These are phyloP conservation scores for Saccharomyces mikatae DNA, from an alignment of 805 yeast genomes.

Conservation along the genomic window DNA sequence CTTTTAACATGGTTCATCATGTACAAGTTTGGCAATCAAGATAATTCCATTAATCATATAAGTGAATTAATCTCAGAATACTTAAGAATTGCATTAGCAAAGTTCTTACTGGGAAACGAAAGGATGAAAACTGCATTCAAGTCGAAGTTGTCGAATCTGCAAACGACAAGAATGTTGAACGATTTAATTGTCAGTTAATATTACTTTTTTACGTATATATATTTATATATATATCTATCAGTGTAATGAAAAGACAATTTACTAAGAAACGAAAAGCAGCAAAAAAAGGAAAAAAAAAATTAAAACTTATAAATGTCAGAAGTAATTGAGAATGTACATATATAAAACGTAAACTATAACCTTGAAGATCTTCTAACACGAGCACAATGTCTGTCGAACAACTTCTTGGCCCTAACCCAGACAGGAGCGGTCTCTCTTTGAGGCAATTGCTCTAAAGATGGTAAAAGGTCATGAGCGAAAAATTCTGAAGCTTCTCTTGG, in stretches of 20 bases:
- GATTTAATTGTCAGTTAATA: conserved; percentile 6
- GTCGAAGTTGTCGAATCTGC: conserved; percentile 25
- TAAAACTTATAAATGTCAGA: neutral
- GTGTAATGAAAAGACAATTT: neutral
- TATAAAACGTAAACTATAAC: conserved; percentile 20
- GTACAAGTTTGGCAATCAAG: conserved; percentile 32
- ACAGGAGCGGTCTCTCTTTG: conserved; percentile 77
- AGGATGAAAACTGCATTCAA: conserved; percentile 39
- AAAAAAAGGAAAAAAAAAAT: neutral
- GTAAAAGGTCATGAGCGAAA: conserved; percentile 79
- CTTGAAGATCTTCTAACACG: conserved; percentile 49
- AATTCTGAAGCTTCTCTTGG: conserved; percentile 97
- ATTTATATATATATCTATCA: neutral
- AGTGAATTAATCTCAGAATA: conserved; percentile 33
- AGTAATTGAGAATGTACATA: neutral
- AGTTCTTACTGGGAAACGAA: conserved; percentile 45
- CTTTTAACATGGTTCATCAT: conserved; percentile 41
- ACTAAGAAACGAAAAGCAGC: neutral
- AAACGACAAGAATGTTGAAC: conserved; percentile 15
- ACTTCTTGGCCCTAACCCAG: conserved; percentile 81
- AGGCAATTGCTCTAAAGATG: conserved; percentile 79
- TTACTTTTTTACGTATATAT: neutral
- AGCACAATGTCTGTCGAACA: conserved; percentile 78
- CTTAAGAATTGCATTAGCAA: conserved; percentile 39
- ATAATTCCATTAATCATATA: conserved; percentile 24